Evolutionary conservation across 2,329 filamentous ascomycete genomes (phyloP).

Genomic region (Tolypocladium ovalisporum): DNA sequence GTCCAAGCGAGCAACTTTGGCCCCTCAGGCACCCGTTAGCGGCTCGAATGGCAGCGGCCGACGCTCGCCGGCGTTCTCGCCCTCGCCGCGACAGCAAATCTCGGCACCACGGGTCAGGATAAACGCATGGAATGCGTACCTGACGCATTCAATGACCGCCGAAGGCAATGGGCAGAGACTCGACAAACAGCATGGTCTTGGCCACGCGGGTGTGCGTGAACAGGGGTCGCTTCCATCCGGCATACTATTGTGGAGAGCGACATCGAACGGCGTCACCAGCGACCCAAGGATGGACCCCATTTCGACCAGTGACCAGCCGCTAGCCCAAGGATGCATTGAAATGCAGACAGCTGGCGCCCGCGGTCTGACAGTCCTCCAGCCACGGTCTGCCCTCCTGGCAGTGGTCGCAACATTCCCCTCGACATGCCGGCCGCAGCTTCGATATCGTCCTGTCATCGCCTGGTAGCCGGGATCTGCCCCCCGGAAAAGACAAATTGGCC

Average conservation of each 20-base stretch:
- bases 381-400: not conserved
- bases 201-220: constrained; percentile 8
- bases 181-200: constrained; percentile 5
- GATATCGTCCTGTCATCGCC: not conserved
- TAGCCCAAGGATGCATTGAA: not conserved
- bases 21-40: not conserved
- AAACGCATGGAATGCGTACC: not conserved
- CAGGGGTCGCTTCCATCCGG: constrained; percentile 6
- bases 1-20: not conserved
- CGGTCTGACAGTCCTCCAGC: not conserved
- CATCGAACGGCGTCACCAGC: constrained; percentile 10
- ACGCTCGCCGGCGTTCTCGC: not conserved
- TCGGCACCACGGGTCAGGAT: not conserved
- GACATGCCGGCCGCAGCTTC: not conserved
- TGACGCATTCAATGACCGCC: not conserved
- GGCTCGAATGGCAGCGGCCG: not conserved
- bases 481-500: not conserved
- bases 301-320: constrained; percentile 1
- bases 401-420: not conserved
- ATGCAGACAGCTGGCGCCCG: not conserved
- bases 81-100: not conserved
- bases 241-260: constrained; percentile 7
- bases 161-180: not conserved
- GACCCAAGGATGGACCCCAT: constrained; percentile 5
- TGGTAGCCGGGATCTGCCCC: not conserved